Evolutionary conservation across 768 basidiomycete species (phyloP).

Genomic region (Auricularia auricula-judae): DNA sequence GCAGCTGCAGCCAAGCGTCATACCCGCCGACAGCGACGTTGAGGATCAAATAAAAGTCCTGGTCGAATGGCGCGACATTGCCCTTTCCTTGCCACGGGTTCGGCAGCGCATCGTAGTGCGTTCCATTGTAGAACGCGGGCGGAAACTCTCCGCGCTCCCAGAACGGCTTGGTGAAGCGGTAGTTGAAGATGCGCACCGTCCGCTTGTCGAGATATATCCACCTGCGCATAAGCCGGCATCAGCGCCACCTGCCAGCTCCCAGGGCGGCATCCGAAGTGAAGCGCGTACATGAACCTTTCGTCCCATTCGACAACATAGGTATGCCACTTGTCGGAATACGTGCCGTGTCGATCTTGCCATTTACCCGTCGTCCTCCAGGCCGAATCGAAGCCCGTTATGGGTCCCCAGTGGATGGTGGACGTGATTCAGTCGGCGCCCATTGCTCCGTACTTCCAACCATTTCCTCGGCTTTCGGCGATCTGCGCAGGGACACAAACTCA

Average conservation of each 20-base stretch:
- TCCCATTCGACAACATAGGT: slow-evolving; percentile 30
- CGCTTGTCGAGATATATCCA: slow-evolving; percentile 21
- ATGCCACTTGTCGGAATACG: slow-evolving; percentile 21
- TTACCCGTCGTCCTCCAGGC: slow-evolving; percentile 23
- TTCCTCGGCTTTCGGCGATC: slow-evolving; percentile 54
- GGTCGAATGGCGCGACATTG: slow-evolving; percentile 30
- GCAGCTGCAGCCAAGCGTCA: background rate
- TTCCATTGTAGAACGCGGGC: slow-evolving; percentile 28
- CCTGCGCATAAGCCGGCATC: background rate
- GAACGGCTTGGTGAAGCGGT: slow-evolving; percentile 49
- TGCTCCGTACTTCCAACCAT: slow-evolving; percentile 18
- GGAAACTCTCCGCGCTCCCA: slow-evolving; percentile 71
- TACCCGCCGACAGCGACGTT: slow-evolving; percentile 25
- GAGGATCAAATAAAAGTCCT: slow-evolving; percentile 19
- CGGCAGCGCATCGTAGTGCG: slow-evolving; percentile 3
- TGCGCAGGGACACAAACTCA: slow-evolving; percentile 1
- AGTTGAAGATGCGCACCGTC: slow-evolving; percentile 22
- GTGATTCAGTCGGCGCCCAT: slow-evolving; percentile 44
- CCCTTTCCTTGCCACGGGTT: slow-evolving; percentile 27
- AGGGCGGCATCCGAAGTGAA: background rate
- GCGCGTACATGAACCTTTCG: slow-evolving; percentile 18
- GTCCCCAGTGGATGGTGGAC: slow-evolving; percentile 70
- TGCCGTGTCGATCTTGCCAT: slow-evolving; percentile 16
- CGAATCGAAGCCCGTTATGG: slow-evolving; percentile 41
- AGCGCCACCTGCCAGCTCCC: background rate